Evolutionary conservation across 2,329 filamentous ascomycete genomes (phyloP).

Genomic region (Penicillium nordicum): DNA sequence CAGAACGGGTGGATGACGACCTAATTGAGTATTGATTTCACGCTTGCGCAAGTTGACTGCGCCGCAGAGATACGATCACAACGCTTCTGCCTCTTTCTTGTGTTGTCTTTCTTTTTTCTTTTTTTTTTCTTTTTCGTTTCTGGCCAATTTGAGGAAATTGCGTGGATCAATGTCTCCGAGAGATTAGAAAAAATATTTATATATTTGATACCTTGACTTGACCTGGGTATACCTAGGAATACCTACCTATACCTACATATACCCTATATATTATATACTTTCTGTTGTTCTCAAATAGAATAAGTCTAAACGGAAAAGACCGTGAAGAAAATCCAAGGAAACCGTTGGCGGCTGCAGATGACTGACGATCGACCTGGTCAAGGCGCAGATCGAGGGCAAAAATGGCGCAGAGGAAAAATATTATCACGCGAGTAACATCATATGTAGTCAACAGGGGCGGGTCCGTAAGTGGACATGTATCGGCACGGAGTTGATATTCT

Average conservation of each 20-base stretch:
- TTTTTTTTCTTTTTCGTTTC: too few species aligned
- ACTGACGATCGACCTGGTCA: conserved; percentile 14
- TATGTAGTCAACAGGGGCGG: neutral
- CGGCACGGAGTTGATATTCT: neutral
- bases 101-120: neutral
- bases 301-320: neutral
- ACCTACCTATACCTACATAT: neutral
- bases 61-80: conserved; percentile 6
- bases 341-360: conserved; percentile 20
- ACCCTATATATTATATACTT: neutral
- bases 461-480: neutral
- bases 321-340: conserved; percentile 17
- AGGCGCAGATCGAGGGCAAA: conserved; percentile 8
- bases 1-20: neutral
- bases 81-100: neutral
- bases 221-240: neutral
- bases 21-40: conserved; percentile 1
- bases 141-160: neutral
- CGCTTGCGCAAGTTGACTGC: conserved; percentile 14
- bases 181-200: neutral
- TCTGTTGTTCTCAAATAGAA: neutral
- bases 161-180: neutral
- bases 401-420: conserved; percentile 3
- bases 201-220: neutral
- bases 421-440: conserved; percentile 5